Conservation (phyloP, 1,284 basidiomycete species). For the Fomitopsis schrenkii region DNA sequence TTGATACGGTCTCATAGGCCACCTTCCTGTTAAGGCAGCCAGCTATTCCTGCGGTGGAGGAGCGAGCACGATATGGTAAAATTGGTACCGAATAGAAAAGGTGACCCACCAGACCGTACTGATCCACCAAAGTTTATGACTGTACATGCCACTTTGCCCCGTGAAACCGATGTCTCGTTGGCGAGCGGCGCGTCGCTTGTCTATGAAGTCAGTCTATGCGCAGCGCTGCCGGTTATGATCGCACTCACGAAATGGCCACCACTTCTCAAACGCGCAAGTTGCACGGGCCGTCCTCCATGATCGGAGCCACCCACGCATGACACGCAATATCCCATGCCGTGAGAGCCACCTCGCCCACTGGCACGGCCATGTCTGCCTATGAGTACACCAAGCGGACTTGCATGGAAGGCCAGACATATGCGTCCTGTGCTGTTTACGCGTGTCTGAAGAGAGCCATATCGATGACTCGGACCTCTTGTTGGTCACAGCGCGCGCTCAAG, state of each 20-base stretch:
- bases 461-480: too few species aligned
- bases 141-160: too few species aligned
- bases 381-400: slow-evolving; percentile 7
- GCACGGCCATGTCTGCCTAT: slow-evolving; percentile 12
- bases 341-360: slow-evolving; percentile 9
- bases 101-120: too few species aligned
- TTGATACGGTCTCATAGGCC: too few species aligned
- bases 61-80: too few species aligned
- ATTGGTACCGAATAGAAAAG: too few species aligned
- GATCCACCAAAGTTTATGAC: too few species aligned
- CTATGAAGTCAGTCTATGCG: background rate
- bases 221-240: background rate
- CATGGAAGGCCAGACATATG: slow-evolving; percentile 4
- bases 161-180: too few species aligned
- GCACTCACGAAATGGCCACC: slow-evolving; percentile 16
- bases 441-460: background rate
- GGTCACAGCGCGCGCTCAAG: too few species aligned
- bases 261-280: slow-evolving; percentile 1
- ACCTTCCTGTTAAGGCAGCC: too few species aligned
- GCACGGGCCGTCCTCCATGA: background rate
- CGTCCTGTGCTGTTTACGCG: background rate
- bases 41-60: too few species aligned
- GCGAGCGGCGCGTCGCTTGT: background rate
- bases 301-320: background rate
- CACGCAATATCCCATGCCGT: slow-evolving; percentile 8